phyloP scores from a whole-genome alignment of 176 grass and related monocot species.

The Oryza officinalis region DNA sequence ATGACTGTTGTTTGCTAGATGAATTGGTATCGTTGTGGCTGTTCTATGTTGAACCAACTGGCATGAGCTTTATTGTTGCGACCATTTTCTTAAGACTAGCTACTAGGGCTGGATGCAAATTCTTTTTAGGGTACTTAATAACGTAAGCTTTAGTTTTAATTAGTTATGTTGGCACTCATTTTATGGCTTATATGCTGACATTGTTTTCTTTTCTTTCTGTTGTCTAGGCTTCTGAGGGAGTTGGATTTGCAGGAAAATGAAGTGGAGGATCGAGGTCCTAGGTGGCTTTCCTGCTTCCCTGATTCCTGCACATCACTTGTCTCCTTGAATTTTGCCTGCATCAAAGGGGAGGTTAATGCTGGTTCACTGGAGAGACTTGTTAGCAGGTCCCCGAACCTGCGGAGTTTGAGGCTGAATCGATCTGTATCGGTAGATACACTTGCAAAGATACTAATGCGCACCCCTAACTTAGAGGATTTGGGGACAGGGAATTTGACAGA shows the following conservation, averaged over 20 bases:
- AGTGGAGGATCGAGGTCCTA: constrained; percentile 74
- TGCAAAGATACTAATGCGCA: constrained; percentile 54
- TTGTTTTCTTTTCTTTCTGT: constrained; percentile 3
- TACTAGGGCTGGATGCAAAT: neutral
- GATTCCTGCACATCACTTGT: constrained; percentile 77
- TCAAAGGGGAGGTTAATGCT: constrained; percentile 71
- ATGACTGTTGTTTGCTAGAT: neutral
- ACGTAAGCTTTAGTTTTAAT: neutral
- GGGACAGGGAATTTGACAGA: constrained; percentile 64
- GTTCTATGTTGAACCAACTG: neutral
- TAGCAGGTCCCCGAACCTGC: constrained; percentile 69
- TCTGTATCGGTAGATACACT: constrained; percentile 67
- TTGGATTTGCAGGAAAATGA: constrained; percentile 98
- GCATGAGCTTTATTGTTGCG: neutral
- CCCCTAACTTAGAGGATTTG: constrained; percentile 69
- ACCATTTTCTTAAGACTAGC: neutral
- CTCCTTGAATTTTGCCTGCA: constrained; percentile 84
- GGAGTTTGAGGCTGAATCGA: constrained; percentile 74
- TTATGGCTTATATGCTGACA: constrained; percentile 16
- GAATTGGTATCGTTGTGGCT: neutral
- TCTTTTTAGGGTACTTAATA: neutral
- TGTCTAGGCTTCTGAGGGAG: constrained; percentile 64
- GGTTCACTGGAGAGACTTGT: constrained; percentile 69
- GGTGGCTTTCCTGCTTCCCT: constrained; percentile 85
- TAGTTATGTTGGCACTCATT: neutral